Evolutionary conservation across 2,329 filamentous ascomycete species (phyloP).

Genomic region (Lasiodiplodia sp.): DNA sequence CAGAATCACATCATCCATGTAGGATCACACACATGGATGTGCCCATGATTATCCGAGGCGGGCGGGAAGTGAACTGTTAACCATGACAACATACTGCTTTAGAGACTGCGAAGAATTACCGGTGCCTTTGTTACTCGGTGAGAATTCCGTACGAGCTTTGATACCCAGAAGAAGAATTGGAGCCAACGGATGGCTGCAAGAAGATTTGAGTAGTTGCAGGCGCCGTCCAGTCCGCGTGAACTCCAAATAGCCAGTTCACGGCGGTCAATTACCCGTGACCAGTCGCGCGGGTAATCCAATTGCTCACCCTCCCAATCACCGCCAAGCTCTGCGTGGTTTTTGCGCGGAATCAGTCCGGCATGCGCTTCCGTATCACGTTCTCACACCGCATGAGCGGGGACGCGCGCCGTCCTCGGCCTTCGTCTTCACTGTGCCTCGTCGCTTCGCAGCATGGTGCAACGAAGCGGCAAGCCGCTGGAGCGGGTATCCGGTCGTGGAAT

Average conservation of each 20-base stretch:
- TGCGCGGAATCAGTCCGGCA: not conserved
- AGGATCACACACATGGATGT: too few relatives aligned
- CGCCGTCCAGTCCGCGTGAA: not conserved
- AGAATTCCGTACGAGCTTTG: too few relatives aligned
- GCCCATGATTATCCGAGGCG: too few relatives aligned
- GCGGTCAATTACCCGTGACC: not conserved
- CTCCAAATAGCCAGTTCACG: not conserved
- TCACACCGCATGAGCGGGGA: constrained; percentile 9
- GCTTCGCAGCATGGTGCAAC: not conserved
- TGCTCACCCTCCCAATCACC: not conserved
- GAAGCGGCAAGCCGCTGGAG: not conserved
- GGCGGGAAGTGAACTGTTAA: not conserved
- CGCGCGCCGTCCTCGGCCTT: constrained; percentile 7
- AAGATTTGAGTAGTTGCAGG: not conserved
- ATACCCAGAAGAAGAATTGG: not conserved
- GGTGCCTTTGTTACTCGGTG: not conserved
- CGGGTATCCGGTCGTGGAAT: not conserved
- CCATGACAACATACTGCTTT: not conserved
- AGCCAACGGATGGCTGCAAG: not conserved
- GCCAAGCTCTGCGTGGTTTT: constrained; percentile 5
- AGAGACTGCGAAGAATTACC: not conserved
- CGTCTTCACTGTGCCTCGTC: constrained; percentile 3
- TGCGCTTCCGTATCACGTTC: not conserved
- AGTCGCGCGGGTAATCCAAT: not conserved
- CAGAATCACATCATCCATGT: too few relatives aligned